Conservation (phyloP, 2,329 filamentous ascomycete species). For the Ophiocordyceps australis region DNA sequence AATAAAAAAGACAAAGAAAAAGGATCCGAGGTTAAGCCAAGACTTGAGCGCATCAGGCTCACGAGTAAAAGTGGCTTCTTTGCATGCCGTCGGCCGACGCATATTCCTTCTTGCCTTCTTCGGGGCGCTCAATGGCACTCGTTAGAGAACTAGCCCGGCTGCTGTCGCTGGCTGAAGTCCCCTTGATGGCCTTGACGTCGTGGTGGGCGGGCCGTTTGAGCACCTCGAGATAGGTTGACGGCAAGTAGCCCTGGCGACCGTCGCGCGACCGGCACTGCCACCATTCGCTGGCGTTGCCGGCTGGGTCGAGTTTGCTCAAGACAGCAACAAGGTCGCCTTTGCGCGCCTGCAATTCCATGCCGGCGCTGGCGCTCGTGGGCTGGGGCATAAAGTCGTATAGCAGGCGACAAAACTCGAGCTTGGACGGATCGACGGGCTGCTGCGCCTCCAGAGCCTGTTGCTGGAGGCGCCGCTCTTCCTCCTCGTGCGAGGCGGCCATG, state of each 20-base stretch:
- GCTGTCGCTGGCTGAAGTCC: conserved; percentile 23
- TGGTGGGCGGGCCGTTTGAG: conserved; percentile 33
- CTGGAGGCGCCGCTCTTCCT: conserved; percentile 46
- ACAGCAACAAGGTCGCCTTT: conserved; percentile 95
- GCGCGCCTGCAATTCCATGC: conserved; percentile 75
- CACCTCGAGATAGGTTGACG: conserved; percentile 76
- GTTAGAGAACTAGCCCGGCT: conserved; percentile 30
- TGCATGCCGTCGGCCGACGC: conserved; percentile 36
- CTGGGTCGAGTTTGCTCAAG: conserved; percentile 77
- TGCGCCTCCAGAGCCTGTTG: conserved; percentile 30
- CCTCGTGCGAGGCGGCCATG: conserved; percentile 68
- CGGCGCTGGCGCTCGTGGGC: conserved; percentile 31
- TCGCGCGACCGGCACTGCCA: conserved; percentile 89
- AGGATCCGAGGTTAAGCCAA: too few relatives aligned
- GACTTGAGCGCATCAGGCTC: too few relatives aligned
- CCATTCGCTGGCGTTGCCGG: conserved; percentile 88
- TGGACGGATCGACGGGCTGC: conserved; percentile 59
- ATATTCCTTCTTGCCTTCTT: conserved; percentile 30
- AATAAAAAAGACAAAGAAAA: too few relatives aligned
- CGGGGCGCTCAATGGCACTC: conserved; percentile 17
- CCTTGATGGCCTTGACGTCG: conserved; percentile 32
- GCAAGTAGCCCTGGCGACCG: conserved; percentile 79
- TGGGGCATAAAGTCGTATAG: conserved; percentile 89
- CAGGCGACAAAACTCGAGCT: conserved; percentile 91
- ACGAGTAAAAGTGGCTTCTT: conserved; percentile 40